Evolutionary conservation across 2,329 filamentous ascomycete species (phyloP), one percentile per base, ranked within the genome.

Genomic region (Tolypocladium capitatum): DNA sequence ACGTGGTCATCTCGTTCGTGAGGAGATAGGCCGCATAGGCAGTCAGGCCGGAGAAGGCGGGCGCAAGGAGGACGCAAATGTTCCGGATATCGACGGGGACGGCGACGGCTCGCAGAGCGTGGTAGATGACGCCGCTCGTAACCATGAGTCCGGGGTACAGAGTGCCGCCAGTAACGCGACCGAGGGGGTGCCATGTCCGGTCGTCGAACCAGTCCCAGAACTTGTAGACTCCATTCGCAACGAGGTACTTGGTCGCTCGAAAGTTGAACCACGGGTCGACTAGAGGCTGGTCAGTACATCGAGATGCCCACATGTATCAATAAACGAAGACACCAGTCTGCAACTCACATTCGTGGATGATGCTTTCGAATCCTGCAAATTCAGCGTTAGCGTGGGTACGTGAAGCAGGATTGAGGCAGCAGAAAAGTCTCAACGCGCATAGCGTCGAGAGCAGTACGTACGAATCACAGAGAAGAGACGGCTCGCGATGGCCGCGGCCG

Each of bases 121-220:
- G 91, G 75, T 95, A 97, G 69, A 98, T 97, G 68, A 78, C 82
- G 58, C 92, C 94, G 69, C 91, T 97, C 63, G 92, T 98, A 59
- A 98, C 94, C 92, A 98, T 98, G 61, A 98, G 77, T 60, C 92
- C 92, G 45, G 92, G 92, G 67, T 98, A 98, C 53, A 98, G 80
- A n/a, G 92, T 98, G 63, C 92, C 92, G 69, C 92, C 92, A 51
- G 92, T 98, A 63, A 98, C 92, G 73, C 92, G 88, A 59, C 92
- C 92, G 52, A 98, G 84, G 59, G 92, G 92, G 70, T 98, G 91
- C 92, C 92, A 98, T 80, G 92, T 98, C 73, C 92, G 83, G 74
- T 98, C 92, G 69, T 98, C 92, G 63, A 98, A 98, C 92, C 92
- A 98, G 68, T 98, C 91, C 92, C 92, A 98, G 67, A 98, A 98